A percentile compares a stretch with the other conserved stretches of the same genome.
Conservation (phyloP, 2,329 filamentous ascomycete species). For the Diaporthe ilicicola region DNA sequence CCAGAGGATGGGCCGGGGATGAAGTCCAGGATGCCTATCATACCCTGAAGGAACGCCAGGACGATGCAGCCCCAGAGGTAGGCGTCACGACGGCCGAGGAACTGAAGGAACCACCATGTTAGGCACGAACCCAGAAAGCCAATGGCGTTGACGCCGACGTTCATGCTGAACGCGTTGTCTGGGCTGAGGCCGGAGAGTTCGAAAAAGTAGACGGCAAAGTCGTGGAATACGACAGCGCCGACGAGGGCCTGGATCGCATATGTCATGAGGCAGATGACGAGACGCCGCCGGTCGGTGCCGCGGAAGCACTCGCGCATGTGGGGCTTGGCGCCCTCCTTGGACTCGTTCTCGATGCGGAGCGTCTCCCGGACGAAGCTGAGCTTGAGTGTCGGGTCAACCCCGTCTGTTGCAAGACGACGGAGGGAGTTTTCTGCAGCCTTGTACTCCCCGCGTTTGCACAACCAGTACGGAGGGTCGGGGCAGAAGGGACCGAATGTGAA, state of each 20-base stretch:
- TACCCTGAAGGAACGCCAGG: conserved; percentile 45
- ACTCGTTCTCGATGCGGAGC: conserved; percentile 37
- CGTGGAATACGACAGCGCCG: conserved; percentile 40
- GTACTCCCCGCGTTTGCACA: conserved; percentile 26
- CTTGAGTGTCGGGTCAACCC: conserved; percentile 38
- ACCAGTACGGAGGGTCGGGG: conserved; percentile 28
- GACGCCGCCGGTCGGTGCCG: conserved; percentile 38
- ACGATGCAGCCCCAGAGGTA: conserved; percentile 47
- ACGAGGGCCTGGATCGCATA: conserved; percentile 43
- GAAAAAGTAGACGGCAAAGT: conserved; percentile 43
- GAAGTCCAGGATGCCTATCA: conserved; percentile 49
- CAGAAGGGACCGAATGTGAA: conserved; percentile 9
- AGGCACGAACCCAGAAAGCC: conserved; percentile 51
- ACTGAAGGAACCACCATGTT: conserved; percentile 49
- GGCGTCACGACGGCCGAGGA: conserved; percentile 48
- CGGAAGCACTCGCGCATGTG: conserved; percentile 39
- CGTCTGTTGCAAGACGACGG: conserved; percentile 14
- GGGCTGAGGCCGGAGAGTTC: conserved; percentile 37
- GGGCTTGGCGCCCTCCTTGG: conserved; percentile 30
- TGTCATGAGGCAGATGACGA: conserved; percentile 37
- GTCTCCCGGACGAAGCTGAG: conserved; percentile 43
- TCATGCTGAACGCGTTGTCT: conserved; percentile 49
- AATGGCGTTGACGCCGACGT: conserved; percentile 50
- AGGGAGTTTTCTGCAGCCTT: conserved; percentile 17
- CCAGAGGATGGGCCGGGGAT: conserved; percentile 42